Evolutionary conservation across 176 grass and related monocot genomes (phyloP).

Genomic region (Alloteropsis semialata): DNA sequence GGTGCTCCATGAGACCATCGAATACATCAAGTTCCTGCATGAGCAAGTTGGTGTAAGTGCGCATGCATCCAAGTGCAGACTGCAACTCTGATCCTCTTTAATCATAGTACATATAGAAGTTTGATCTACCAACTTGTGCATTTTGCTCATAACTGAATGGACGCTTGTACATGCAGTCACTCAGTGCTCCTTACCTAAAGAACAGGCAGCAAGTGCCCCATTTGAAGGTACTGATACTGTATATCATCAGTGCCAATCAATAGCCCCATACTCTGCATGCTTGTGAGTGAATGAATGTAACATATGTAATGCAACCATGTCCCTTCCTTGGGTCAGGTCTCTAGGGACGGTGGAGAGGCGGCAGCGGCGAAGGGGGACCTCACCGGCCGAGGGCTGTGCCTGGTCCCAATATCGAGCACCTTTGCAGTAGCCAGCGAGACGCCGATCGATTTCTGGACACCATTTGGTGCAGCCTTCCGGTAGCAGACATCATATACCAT

Average conservation of each 20-base stretch:
- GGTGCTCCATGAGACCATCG: slow-evolving; percentile 95
- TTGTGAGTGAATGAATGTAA: background rate
- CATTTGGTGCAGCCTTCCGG: slow-evolving; percentile 65
- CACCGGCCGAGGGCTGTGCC: slow-evolving; percentile 69
- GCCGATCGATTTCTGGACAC: slow-evolving; percentile 73
- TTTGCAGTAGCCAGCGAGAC: slow-evolving; percentile 67
- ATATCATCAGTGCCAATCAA: background rate
- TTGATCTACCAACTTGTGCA: background rate
- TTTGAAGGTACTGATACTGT: slow-evolving; percentile 42
- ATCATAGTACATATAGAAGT: slow-evolving; percentile 18
- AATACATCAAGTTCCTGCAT: slow-evolving; percentile 98
- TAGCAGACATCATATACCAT: slow-evolving; percentile 19
- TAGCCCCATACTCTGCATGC: background rate
- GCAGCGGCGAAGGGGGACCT: slow-evolving; percentile 47
- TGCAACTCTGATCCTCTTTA: background rate
- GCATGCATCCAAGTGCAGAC: slow-evolving; percentile 8
- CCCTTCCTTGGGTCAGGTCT: background rate
- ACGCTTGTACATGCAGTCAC: slow-evolving; percentile 36
- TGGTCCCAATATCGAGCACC: slow-evolving; percentile 83
- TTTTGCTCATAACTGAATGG: background rate
- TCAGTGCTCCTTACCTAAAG: slow-evolving; percentile 83
- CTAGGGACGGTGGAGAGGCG: slow-evolving; percentile 28
- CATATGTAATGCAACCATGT: background rate
- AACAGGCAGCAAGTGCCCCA: slow-evolving; percentile 62
- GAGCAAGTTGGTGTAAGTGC: slow-evolving; percentile 94